Percentiles rank a stretch among this genome's conserved stretches.
phyloP scores from a whole-genome alignment of 2,329 filamentous ascomycete genomes.

The Xylariaceae sp. region DNA sequence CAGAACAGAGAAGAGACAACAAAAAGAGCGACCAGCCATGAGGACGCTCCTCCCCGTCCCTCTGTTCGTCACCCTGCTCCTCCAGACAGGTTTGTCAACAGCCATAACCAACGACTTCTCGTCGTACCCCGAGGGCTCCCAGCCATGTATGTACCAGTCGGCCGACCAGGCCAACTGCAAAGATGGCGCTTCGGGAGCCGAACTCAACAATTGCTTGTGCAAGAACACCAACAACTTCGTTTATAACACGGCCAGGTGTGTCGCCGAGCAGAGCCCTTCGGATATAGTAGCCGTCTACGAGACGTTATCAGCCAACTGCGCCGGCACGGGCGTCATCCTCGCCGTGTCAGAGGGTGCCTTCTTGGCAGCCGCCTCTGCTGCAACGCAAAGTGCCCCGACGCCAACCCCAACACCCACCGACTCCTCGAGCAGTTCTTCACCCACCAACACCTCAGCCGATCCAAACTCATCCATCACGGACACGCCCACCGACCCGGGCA shows the following conservation, averaged over 20 bases:
- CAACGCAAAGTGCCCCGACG: slow-evolving; percentile 18
- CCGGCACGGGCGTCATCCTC: slow-evolving; percentile 40
- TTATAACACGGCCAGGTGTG: slow-evolving; percentile 41
- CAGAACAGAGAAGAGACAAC: neutral
- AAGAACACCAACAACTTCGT: slow-evolving; percentile 46
- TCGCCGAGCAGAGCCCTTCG: slow-evolving; percentile 34
- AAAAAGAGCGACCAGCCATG: slow-evolving; percentile 15
- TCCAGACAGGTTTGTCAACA: slow-evolving; percentile 23
- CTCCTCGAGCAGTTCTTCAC: neutral
- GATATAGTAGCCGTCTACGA: slow-evolving; percentile 41
- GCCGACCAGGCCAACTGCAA: slow-evolving; percentile 38
- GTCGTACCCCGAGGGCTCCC: slow-evolving; percentile 38
- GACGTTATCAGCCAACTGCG: slow-evolving; percentile 41
- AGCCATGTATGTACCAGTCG: slow-evolving; percentile 40
- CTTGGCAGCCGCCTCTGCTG: slow-evolving; percentile 30
- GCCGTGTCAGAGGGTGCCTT: slow-evolving; percentile 40
- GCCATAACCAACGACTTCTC: slow-evolving; percentile 38
- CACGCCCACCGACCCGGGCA: neutral
- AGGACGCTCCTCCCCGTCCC: slow-evolving; percentile 20
- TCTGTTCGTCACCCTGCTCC: slow-evolving; percentile 29
- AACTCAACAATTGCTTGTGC: slow-evolving; percentile 48
- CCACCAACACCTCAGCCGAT: too few relatives aligned
- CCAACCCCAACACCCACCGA: slow-evolving; percentile 16
- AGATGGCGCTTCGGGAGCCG: slow-evolving; percentile 33
- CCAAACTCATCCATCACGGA: too few relatives aligned